Evolutionary conservation across 192 early-diverging fungal genomes (phyloP).

Genomic region (Chytriomyces sp.): DNA sequence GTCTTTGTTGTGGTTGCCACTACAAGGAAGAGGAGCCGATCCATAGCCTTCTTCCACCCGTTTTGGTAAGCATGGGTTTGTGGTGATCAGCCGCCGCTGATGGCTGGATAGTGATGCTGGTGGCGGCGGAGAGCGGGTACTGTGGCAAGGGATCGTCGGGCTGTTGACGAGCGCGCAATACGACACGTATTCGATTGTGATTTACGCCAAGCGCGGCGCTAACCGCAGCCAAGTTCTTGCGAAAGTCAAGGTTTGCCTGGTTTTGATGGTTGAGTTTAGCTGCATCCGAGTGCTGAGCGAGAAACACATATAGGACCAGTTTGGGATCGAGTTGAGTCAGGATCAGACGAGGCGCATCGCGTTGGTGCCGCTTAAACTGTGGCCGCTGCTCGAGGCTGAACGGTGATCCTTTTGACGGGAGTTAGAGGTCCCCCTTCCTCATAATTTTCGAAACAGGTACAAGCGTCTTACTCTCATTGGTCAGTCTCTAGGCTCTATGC

Average conservation of each 20-base stretch:
- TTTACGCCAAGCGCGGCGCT: constrained; percentile 80
- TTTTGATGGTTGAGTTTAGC: neutral
- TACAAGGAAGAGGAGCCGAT: neutral
- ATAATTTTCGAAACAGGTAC: constrained; percentile 53
- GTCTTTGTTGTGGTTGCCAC: neutral
- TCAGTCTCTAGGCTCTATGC: constrained; percentile 82
- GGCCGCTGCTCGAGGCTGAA: constrained; percentile 70
- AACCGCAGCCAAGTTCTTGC: constrained; percentile 59
- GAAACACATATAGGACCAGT: neutral
- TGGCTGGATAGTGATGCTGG: constrained; percentile 67
- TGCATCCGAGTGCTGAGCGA: neutral
- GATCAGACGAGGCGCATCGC: constrained; percentile 56
- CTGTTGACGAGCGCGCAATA: constrained; percentile 67
- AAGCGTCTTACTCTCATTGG: constrained; percentile 79
- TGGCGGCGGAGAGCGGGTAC: constrained; percentile 95
- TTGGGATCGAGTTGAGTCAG: constrained; percentile 71
- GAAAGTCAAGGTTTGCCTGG: constrained; percentile 58
- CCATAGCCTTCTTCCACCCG: constrained; percentile 86
- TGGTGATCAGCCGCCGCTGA: constrained; percentile 7
- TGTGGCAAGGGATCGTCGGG: constrained; percentile 87
- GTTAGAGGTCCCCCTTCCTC: neutral
- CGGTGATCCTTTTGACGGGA: constrained; percentile 42
- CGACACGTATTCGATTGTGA: constrained; percentile 64
- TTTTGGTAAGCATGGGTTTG: constrained; percentile 61
- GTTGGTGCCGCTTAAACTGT: constrained; percentile 67